These are phyloP conservation scores for Myriangium duriaei DNA, from an alignment of 2,329 filamentous ascomycete species.

Conservation along the genomic window DNA sequence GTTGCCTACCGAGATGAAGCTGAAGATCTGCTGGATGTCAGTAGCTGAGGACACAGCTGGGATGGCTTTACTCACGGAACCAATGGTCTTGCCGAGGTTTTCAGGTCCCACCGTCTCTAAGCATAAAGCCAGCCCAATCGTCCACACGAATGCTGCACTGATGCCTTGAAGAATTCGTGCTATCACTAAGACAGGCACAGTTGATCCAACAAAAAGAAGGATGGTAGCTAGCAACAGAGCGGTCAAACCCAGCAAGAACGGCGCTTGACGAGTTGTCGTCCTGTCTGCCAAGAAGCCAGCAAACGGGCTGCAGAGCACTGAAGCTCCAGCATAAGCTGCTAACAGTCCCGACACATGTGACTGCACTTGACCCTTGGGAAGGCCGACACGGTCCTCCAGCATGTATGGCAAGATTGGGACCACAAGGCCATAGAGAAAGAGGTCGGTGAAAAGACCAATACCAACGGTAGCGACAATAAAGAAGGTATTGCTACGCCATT, in stretches of 20 bases:
- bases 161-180: conserved; percentile 47
- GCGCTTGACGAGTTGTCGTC: conserved; percentile 39
- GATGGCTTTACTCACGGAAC: conserved; percentile 30
- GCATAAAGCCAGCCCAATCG: conserved; percentile 45
- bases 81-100: conserved; percentile 49
- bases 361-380: conserved; percentile 39
- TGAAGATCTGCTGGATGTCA: conserved; percentile 34
- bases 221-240: conserved; percentile 42
- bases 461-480: conserved; percentile 48
- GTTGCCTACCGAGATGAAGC: conserved; percentile 45
- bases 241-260: conserved; percentile 45
- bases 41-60: not conserved
- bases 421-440: conserved; percentile 48
- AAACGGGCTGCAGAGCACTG: conserved; percentile 38
- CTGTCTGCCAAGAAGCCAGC: conserved; percentile 45
- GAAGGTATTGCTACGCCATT: conserved; percentile 45
- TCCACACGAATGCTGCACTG: conserved; percentile 47
- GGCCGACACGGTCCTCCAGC: conserved; percentile 37
- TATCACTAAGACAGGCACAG: conserved; percentile 35
- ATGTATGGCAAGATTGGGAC: conserved; percentile 48
- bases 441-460: conserved; percentile 43
- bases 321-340: conserved; percentile 42
- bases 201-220: conserved; percentile 40
- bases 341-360: conserved; percentile 41
- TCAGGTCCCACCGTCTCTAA: conserved; percentile 45